phyloP scores from a whole-genome alignment of 768 basidiomycete species.

The Daedaleopsis sinensis region DNA sequence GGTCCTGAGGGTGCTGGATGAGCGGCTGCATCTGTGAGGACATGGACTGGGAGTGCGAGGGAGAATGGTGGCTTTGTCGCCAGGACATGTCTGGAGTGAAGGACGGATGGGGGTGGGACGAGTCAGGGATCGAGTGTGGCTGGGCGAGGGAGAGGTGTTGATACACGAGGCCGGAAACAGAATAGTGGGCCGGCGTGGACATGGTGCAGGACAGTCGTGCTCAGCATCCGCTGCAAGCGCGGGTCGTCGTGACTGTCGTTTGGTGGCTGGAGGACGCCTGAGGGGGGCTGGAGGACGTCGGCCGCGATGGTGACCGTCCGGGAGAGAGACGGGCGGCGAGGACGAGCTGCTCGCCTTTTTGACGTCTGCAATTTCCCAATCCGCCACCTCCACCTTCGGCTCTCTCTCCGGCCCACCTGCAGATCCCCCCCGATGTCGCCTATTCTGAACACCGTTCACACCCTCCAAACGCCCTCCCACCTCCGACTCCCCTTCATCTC shows the following conservation, averaged over 20 bases:
- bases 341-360: constrained; percentile 20
- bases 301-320: constrained; percentile 21
- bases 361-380: constrained; percentile 22
- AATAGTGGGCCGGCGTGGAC: constrained; percentile 25
- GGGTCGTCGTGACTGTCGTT: neutral
- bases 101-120: constrained; percentile 18
- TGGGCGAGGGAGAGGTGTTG: constrained; percentile 20
- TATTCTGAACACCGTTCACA: neutral
- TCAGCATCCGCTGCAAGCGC: constrained; percentile 19
- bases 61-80: constrained; percentile 24
- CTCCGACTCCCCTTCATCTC: neutral
- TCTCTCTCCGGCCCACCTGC: constrained; percentile 9
- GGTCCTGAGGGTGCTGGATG: constrained; percentile 22
- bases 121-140: constrained; percentile 20
- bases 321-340: constrained; percentile 17
- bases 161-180: constrained; percentile 25
- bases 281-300: constrained; percentile 3
- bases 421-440: constrained; percentile 18
- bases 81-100: constrained; percentile 26
- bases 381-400: constrained; percentile 22
- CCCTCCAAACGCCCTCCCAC: neutral
- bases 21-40: constrained; percentile 25
- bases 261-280: neutral
- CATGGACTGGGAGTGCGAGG: constrained; percentile 10
- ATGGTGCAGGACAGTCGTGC: constrained; percentile 16